Base-by-base conservation (phyloP, 495 filamentous ascomycete species). In the Penicillium verhagenii region DNA sequence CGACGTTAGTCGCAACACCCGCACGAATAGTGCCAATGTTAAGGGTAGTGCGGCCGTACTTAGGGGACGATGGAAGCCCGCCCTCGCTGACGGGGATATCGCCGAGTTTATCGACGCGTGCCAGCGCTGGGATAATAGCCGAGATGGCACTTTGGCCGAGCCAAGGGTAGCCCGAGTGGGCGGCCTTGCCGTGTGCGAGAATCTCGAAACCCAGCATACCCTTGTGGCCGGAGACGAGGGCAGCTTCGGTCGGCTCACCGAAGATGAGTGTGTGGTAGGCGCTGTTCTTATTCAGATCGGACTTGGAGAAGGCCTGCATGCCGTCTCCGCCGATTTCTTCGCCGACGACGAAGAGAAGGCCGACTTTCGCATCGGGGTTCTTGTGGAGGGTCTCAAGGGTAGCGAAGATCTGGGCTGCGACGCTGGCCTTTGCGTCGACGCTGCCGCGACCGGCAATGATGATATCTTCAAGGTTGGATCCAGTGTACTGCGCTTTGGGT, bases 141-240 rank as follows among this genome's bases (percentile, higher is more conserved):
- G 86, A 86, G 45, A 88, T 91, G 6, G 93, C 93, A 57, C 82
- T 90, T 54, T 82, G 80, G 2, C 92, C 92, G 11, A 94, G 75
- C 84, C 86, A 86, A 0, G 93, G 93, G 61, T 97, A 97, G 10
- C 93, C 93, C 7, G 84, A 89, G 71, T 97, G 93, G 6, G 86
- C 90, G 1, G 91, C 90, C 56, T 85, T 87, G 26, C 93, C 93
- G 42, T 79, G 75, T 0, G 87, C 87, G 21, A 72, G 72, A 38
- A 97, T 53, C 6, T 76, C 71, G 58, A 90, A 85, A 9, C 72
- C 72, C 3, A 88, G 63, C 60, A 86, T 86, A 4, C 93, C 93
- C 65, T 97, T 97, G 74, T 97, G 93, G 0, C 93, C 93, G 31
- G 87, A 81, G 1, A 90, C 91, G 24, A 97, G 87, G 66, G 86